Evolutionary conservation across 768 basidiomycete species (phyloP).

Genomic region (Suillus alpinus): DNA sequence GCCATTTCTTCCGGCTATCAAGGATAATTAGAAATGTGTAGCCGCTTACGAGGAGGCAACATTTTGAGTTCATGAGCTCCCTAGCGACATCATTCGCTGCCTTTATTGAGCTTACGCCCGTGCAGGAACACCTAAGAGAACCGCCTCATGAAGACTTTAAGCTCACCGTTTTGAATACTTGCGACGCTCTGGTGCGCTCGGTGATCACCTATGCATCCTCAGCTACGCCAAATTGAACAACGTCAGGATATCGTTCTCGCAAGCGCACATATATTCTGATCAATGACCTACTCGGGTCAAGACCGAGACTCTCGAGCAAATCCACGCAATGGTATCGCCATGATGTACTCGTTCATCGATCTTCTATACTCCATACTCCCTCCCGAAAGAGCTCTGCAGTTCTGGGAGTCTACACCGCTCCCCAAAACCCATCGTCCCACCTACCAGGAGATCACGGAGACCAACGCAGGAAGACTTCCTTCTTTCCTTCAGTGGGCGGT

Average conservation of each 20-base stretch:
- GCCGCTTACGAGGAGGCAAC: slow-evolving; percentile 65
- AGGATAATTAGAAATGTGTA: slow-evolving; percentile 43
- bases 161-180: slow-evolving; percentile 57
- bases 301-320: slow-evolving; percentile 14
- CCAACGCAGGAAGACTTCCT: slow-evolving; percentile 57
- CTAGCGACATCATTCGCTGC: slow-evolving; percentile 38
- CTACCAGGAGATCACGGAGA: slow-evolving; percentile 60
- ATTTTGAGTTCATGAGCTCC: no score
- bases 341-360: slow-evolving; percentile 80
- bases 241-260: slow-evolving; percentile 48
- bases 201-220: slow-evolving; percentile 76
- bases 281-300: no score
- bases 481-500: slow-evolving; percentile 89
- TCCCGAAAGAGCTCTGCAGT: slow-evolving; percentile 71
- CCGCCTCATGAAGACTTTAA: slow-evolving; percentile 41
- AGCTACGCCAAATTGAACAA: slow-evolving; percentile 83
- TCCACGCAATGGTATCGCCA: slow-evolving; percentile 80
- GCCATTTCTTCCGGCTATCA: slow-evolving; percentile 73
- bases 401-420: slow-evolving; percentile 37
- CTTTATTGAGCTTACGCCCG: slow-evolving; percentile 35
- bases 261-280: no score
- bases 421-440: slow-evolving; percentile 38
- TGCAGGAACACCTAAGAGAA: slow-evolving; percentile 38
- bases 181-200: slow-evolving; percentile 71
- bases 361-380: slow-evolving; percentile 73